Conservation (phyloP, 2,329 filamentous ascomycete species). For the Nothophoma quercina region DNA sequence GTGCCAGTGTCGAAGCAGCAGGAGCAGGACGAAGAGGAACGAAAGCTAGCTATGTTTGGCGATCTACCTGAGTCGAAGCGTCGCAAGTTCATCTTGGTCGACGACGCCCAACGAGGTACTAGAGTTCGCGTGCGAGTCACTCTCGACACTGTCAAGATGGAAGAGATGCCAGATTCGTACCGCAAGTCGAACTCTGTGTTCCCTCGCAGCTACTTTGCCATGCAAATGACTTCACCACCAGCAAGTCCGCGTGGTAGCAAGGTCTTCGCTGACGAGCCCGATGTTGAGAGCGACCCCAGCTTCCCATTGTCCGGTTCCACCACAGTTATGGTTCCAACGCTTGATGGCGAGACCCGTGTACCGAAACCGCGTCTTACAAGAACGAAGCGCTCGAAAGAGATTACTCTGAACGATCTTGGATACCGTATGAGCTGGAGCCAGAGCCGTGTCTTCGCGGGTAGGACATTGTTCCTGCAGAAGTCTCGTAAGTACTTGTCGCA, state of each 20-base stretch:
- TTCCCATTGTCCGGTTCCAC: conserved; percentile 54
- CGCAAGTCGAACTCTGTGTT: conserved; percentile 89
- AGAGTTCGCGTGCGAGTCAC: conserved; percentile 89
- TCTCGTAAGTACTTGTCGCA: conserved; percentile 73
- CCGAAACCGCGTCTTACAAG: conserved; percentile 77
- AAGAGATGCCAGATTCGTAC: conserved; percentile 95
- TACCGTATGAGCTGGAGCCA: conserved; percentile 98
- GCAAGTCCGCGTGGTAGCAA: conserved; percentile 76
- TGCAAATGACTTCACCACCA: conserved; percentile 89
- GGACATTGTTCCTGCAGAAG: conserved; percentile 87
- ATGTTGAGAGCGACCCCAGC: conserved; percentile 54
- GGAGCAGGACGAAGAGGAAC: conserved; percentile 62
- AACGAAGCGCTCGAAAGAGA: conserved; percentile 77
- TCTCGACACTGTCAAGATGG: conserved; percentile 91
- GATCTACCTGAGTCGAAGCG: conserved; percentile 89
- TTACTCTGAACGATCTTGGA: conserved; percentile 90
- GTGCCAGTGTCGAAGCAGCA: conserved; percentile 58
- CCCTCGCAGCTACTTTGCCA: conserved; percentile 88
- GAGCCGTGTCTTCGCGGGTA: conserved; percentile 86
- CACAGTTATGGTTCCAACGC: conserved; percentile 57
- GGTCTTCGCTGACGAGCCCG: conserved; percentile 73
- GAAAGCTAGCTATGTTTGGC: conserved; percentile 78
- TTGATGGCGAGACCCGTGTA: conserved; percentile 78
- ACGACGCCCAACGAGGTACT: conserved; percentile 77
- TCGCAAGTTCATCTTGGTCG: conserved; percentile 95